These are phyloP conservation scores for Podila horticola DNA, from an alignment of 192 early-diverging fungal genomes.

Conservation along the genomic window DNA sequence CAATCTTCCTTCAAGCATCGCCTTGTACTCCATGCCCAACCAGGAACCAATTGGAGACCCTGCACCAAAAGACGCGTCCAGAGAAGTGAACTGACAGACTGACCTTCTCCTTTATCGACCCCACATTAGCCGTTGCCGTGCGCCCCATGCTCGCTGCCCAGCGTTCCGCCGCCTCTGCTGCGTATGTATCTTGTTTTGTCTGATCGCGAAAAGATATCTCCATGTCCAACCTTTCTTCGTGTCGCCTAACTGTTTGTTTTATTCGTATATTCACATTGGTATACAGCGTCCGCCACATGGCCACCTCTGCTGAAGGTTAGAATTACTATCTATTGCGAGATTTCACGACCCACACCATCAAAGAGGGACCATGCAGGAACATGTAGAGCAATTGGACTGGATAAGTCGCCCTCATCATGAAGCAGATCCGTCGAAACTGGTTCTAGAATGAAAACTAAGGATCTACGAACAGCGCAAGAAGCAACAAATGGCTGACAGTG, in stretches of 20 bases:
- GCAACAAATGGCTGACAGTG: not conserved
- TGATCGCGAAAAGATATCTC: not conserved
- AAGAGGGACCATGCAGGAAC: no score
- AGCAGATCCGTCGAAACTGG: no score
- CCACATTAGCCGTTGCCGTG: slow-evolving; percentile 42
- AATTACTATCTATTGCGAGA: not conserved
- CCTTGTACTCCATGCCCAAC: no score
- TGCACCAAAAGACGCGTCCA: not conserved
- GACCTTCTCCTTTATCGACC: not conserved
- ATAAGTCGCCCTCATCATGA: no score
- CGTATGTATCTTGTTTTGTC: slow-evolving; percentile 21
- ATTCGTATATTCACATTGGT: not conserved
- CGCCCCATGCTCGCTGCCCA: slow-evolving; percentile 53
- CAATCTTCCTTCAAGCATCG: no score
- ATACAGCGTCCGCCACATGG: slow-evolving; percentile 52
- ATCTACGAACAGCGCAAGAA: no score
- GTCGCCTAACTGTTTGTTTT: slow-evolving; percentile 1
- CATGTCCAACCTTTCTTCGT: not conserved
- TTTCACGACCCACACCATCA: no score
- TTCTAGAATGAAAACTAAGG: no score
- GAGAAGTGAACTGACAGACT: not conserved
- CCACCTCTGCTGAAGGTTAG: slow-evolving; percentile 53
- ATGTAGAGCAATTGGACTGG: no score
- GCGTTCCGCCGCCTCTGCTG: slow-evolving; percentile 51
- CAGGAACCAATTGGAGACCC: not conserved